Evolutionary conservation across 2,329 filamentous ascomycete genomes (phyloP).

Genomic region (Colletotrichum trifolii): DNA sequence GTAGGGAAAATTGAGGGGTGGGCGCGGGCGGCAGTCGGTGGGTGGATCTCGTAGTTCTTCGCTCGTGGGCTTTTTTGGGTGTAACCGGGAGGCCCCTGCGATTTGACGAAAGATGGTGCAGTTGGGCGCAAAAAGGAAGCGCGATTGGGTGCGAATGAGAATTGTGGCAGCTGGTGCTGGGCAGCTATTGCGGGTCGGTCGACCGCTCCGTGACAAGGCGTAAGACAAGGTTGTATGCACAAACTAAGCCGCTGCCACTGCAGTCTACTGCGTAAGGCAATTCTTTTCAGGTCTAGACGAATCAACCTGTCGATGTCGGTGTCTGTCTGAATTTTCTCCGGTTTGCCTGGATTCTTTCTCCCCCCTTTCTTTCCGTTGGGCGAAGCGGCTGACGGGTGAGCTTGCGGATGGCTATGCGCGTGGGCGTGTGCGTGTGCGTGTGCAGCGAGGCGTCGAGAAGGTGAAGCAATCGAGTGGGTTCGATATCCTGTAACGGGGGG

Average conservation of each 20-base stretch:
- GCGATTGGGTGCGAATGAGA: slow-evolving; percentile 36
- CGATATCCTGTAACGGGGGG: slow-evolving; percentile 11
- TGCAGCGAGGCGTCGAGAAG: slow-evolving; percentile 7
- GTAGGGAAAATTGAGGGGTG: slow-evolving; percentile 34
- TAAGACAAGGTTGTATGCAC: slow-evolving; percentile 27
- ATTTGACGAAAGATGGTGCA: slow-evolving; percentile 35
- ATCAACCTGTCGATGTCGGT: slow-evolving; percentile 12
- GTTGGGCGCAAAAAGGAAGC: slow-evolving; percentile 37
- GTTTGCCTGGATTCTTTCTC: too few species aligned
- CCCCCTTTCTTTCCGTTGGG: too few species aligned
- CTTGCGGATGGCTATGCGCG: too few species aligned
- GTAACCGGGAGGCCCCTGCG: slow-evolving; percentile 36
- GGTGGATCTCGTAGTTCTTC: slow-evolving; percentile 35
- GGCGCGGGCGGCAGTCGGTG: slow-evolving; percentile 36
- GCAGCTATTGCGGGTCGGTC: slow-evolving; percentile 38
- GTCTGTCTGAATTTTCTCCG: neutral
- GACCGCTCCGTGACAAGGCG: slow-evolving; percentile 32
- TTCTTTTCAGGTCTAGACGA: slow-evolving; percentile 1
- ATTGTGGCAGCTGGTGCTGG: slow-evolving; percentile 37
- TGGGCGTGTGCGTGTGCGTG: neutral
- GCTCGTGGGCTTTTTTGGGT: slow-evolving; percentile 30
- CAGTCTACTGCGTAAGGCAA: neutral
- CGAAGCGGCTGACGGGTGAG: too few species aligned
- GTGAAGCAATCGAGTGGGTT: slow-evolving; percentile 14
- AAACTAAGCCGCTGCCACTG: slow-evolving; percentile 35